These are phyloP conservation scores for Intubia oerlemansii DNA, from an alignment of 2,329 filamentous ascomycete species.

Conservation along the genomic window DNA sequence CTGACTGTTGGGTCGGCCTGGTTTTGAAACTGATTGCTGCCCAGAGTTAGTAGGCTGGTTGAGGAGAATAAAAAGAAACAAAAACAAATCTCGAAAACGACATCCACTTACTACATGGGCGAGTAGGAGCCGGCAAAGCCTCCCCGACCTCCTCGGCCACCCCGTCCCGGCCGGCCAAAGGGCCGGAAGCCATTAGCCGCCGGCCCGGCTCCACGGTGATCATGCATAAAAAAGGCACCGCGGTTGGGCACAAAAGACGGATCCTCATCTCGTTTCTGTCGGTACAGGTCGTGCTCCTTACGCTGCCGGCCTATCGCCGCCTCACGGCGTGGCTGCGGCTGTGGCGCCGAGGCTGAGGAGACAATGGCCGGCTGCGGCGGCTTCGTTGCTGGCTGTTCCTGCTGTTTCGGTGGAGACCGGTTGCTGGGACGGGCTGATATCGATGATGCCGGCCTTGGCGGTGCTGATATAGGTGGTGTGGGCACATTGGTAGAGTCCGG, in stretches of 20 bases:
- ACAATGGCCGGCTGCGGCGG: conserved; percentile 17
- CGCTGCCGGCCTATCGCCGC: conserved; percentile 48
- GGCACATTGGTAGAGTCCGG: no score
- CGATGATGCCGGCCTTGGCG: background rate
- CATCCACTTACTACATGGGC: conserved; percentile 44
- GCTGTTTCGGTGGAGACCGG: background rate
- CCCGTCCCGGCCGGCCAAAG: conserved; percentile 40
- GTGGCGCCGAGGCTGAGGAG: conserved; percentile 4
- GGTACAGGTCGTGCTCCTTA: conserved; percentile 79
- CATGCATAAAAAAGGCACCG: conserved; percentile 93
- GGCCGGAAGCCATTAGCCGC: conserved; percentile 59
- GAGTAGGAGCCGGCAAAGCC: conserved; percentile 34
- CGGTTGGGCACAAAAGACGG: conserved; percentile 87
- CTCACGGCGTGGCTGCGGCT: conserved; percentile 15
- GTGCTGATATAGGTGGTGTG: no score
- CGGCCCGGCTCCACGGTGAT: conserved; percentile 62
- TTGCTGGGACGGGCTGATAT: background rate
- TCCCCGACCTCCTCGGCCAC: conserved; percentile 34
- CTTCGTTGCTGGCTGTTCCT: background rate
- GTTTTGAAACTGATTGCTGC: conserved; percentile 13
- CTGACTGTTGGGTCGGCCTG: conserved; percentile 40
- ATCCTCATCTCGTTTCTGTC: conserved; percentile 69
- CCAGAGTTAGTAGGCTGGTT: background rate
- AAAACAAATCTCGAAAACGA: no score
- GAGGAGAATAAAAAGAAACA: conserved; percentile 1